Evolutionary conservation across 2,329 filamentous ascomycete genomes (phyloP).

Genomic region (Aspergillus texensis): DNA sequence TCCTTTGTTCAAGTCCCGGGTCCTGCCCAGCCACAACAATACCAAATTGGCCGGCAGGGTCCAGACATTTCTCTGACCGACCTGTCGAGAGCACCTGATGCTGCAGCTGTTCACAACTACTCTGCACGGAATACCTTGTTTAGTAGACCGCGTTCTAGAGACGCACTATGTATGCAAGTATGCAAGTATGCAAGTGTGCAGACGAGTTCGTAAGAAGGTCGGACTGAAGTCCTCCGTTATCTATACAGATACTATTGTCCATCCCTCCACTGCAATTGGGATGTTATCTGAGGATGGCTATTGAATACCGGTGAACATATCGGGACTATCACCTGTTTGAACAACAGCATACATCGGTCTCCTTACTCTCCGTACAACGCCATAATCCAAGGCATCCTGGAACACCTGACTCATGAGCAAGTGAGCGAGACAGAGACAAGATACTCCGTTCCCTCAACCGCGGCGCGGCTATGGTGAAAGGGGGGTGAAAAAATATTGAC

Average conservation of each 20-base stretch:
- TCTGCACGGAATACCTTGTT: not conserved
- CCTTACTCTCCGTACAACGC: not conserved
- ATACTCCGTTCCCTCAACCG: not conserved
- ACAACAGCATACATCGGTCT: not conserved
- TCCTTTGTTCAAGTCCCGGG: conserved; percentile 3
- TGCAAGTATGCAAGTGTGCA: conserved; percentile 3
- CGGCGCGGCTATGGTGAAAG: not conserved
- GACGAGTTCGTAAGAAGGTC: not conserved
- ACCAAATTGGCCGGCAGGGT: not conserved
- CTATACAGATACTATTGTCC: not conserved
- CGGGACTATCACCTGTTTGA: not conserved
- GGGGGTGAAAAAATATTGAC: not conserved
- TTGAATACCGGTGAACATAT: conserved; percentile 2
- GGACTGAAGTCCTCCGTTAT: conserved; percentile 4
- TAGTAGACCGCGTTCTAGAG: not conserved
- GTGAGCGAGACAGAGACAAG: not conserved
- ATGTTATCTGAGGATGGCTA: not conserved
- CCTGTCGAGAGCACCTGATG: not conserved
- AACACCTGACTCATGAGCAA: not conserved
- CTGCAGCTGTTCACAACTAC: not conserved
- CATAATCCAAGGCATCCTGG: not conserved
- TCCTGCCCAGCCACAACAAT: not conserved
- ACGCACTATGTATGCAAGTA: not conserved
- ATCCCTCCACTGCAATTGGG: not conserved
- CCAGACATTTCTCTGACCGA: not conserved